phyloP scores from a whole-genome alignment of 495 filamentous ascomycete species.

The Saxispiralis lemnorum region DNA sequence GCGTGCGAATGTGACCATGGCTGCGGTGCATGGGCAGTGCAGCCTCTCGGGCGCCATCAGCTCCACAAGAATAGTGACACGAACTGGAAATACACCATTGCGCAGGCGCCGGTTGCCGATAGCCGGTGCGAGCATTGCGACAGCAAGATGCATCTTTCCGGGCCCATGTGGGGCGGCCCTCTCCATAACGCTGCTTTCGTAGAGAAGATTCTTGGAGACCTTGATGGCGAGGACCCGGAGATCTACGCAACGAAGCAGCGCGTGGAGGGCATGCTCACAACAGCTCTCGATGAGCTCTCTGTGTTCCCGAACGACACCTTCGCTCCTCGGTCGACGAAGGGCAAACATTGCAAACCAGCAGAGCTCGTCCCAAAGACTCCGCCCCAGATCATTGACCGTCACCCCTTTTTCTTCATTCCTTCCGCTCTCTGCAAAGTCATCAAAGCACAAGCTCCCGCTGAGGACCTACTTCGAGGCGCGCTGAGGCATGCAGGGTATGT shows the following conservation, averaged over 20 bases:
- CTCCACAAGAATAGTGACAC: constrained; percentile 46
- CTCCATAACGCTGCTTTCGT: constrained; percentile 73
- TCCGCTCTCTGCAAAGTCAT: constrained; percentile 51
- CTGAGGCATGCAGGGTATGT: constrained; percentile 62
- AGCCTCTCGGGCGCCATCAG: constrained; percentile 52
- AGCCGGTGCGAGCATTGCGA: constrained; percentile 64
- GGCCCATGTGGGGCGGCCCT: constrained; percentile 87
- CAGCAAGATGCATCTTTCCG: constrained; percentile 60
- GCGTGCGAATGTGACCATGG: constrained; percentile 81
- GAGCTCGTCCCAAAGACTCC: constrained; percentile 16
- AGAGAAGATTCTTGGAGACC: constrained; percentile 47
- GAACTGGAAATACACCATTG: constrained; percentile 55
- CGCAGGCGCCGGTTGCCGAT: constrained; percentile 45
- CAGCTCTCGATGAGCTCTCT: constrained; percentile 57
- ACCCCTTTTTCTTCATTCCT: constrained; percentile 80
- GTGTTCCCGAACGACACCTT: constrained; percentile 10
- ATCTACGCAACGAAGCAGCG: constrained; percentile 62
- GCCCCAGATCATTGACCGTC: constrained; percentile 40
- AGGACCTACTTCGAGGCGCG: constrained; percentile 59
- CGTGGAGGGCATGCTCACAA: constrained; percentile 80
- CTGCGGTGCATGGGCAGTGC: constrained; percentile 73
- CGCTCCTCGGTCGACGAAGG: neutral
- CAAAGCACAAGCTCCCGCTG: constrained; percentile 56
- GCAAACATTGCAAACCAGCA: constrained; percentile 6
- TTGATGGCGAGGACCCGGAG: constrained; percentile 41